These are phyloP conservation scores for Moniliophthora roreri DNA, from an alignment of 1,284 basidiomycete genomes.

Conservation along the genomic window DNA sequence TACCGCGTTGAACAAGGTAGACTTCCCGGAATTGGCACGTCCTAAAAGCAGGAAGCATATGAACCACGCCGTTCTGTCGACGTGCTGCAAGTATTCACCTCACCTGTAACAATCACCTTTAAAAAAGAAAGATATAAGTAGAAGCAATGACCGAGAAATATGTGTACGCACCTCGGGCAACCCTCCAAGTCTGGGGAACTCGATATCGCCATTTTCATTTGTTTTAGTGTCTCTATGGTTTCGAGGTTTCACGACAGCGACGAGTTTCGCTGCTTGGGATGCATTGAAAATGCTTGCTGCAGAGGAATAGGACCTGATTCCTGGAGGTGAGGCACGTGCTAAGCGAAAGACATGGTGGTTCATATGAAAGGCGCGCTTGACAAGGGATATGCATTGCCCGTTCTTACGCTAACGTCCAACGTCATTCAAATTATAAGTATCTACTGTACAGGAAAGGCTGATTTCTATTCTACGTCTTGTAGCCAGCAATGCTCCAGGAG, in stretches of 20 bases:
- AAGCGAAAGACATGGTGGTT: constrained; percentile 40
- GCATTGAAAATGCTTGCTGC: constrained; percentile 30
- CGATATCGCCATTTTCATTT: constrained; percentile 33
- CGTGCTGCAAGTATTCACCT: constrained; percentile 9
- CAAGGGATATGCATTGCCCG: no score
- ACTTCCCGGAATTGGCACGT: constrained; percentile 73
- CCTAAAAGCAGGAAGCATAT: constrained; percentile 28
- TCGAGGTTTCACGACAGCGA: constrained; percentile 30
- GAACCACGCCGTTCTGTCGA: not conserved
- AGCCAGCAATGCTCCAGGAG: no score
- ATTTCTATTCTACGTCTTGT: no score
- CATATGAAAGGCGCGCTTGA: not conserved
- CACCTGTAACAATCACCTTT: constrained; percentile 56
- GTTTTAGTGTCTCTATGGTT: constrained; percentile 20
- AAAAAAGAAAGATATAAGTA: constrained; percentile 1
- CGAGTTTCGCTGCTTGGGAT: constrained; percentile 41
- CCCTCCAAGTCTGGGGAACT: constrained; percentile 37
- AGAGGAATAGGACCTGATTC: constrained; percentile 34
- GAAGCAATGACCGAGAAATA: constrained; percentile 5
- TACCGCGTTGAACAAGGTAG: constrained; percentile 68
- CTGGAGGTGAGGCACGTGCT: constrained; percentile 91
- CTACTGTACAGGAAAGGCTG: no score
- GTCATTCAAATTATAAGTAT: no score
- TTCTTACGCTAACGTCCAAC: no score
- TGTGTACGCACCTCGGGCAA: constrained; percentile 48